Conservation (phyloP, 202 grass and related monocot species). For the Digitaria exilis region DNA sequence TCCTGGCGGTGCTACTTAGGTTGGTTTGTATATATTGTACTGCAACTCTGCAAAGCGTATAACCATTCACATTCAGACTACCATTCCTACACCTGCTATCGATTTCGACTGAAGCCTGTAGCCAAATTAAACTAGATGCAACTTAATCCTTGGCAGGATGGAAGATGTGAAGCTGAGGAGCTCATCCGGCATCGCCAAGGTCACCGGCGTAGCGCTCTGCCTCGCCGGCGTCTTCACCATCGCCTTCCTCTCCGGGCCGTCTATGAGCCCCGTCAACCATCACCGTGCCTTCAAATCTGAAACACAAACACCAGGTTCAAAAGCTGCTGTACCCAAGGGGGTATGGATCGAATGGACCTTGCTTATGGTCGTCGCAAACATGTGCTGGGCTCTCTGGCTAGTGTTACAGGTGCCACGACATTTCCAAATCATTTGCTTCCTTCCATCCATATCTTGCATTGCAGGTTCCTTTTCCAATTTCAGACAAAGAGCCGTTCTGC, state of each 20-base stretch:
- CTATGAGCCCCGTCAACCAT: not conserved
- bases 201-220: slow-evolving; percentile 8
- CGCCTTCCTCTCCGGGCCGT: not conserved
- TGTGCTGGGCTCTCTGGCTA: too few relatives aligned
- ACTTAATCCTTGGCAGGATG: not conserved
- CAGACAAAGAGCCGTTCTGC: not conserved
- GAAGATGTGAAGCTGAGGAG: slow-evolving; percentile 10
- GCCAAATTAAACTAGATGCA: not conserved
- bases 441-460: too few relatives aligned
- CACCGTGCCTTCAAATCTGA: not conserved
- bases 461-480: too few relatives aligned
- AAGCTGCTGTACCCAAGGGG: not conserved
- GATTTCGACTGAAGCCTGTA: not conserved
- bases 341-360: not conserved
- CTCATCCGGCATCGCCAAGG: not conserved
- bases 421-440: too few relatives aligned
- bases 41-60: not conserved
- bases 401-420: not conserved
- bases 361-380: slow-evolving; percentile 1
- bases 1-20: not conserved
- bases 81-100: not conserved
- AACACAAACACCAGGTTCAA: not conserved
- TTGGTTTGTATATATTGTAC: too few relatives aligned
- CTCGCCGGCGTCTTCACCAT: not conserved
- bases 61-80: not conserved